Percentiles rank a stretch among this genome's conserved stretches.
Evolutionary conservation across 805 yeast genomes (phyloP).

Genomic region (Metschnikowia lochheadii): DNA sequence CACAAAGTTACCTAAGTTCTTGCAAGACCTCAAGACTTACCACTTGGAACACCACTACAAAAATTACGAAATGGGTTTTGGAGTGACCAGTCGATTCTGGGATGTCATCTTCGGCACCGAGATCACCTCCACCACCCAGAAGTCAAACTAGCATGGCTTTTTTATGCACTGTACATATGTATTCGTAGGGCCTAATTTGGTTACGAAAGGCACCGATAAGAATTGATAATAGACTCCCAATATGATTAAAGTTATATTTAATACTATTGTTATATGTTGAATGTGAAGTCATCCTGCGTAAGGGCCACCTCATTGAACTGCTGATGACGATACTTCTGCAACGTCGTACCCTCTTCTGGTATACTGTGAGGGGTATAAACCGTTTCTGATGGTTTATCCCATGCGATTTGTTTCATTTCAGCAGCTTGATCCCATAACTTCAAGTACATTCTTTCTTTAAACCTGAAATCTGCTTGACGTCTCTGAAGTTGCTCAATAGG

Average conservation of each 20-base stretch:
- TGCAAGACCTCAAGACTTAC: conserved; percentile 78
- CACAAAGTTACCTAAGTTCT: conserved; percentile 67
- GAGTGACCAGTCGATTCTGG: conserved; percentile 94
- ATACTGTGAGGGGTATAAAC: neutral
- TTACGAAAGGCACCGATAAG: neutral
- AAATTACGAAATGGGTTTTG: conserved; percentile 94
- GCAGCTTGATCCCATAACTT: conserved; percentile 9
- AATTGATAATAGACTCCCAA: neutral
- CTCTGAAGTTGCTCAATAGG: conserved; percentile 1
- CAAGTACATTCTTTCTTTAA: conserved; percentile 9
- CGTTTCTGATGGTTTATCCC: neutral
- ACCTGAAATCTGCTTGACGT: neutral
- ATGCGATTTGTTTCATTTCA: conserved; percentile 8
- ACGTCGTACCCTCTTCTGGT: neutral
- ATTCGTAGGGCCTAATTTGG: neutral
- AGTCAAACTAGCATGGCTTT: conserved; percentile 24
- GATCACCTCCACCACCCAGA: conserved; percentile 49
- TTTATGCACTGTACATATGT: neutral
- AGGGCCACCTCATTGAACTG: conserved; percentile 2
- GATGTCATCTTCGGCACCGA: conserved; percentile 86
- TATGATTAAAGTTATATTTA: neutral
- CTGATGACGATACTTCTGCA: neutral
- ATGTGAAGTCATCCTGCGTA: conserved; percentile 2
- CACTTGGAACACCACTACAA: conserved; percentile 98
- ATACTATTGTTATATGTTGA: neutral